phyloP scores from a whole-genome alignment of 352 stramenopile genomes.

The Phytopythium kandeliae region DNA sequence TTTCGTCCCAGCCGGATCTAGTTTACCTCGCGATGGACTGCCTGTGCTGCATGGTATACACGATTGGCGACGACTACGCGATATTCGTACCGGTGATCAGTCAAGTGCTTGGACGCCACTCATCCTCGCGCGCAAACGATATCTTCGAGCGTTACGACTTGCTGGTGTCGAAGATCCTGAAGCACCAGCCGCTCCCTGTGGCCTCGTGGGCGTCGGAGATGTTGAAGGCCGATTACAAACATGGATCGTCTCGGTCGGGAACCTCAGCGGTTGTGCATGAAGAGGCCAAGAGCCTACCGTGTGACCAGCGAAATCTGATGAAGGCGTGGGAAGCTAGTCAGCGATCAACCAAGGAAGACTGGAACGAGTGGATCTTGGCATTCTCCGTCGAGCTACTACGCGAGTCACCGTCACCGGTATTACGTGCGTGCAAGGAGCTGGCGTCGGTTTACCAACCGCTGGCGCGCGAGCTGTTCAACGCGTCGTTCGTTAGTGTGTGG shows the following conservation, averaged over 20 bases:
- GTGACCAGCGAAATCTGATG: slow-evolving; percentile 79
- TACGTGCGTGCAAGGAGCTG: slow-evolving; percentile 94
- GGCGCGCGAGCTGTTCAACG: slow-evolving; percentile 97
- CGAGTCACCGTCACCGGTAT: slow-evolving; percentile 94
- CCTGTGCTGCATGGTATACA: slow-evolving; percentile 87
- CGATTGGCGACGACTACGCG: slow-evolving; percentile 85
- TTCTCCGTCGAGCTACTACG: slow-evolving; percentile 97
- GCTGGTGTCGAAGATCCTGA: slow-evolving; percentile 84
- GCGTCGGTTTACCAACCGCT: slow-evolving; percentile 98
- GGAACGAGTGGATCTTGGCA: slow-evolving; percentile 98
- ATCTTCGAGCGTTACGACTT: slow-evolving; percentile 88
- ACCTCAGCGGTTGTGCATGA: slow-evolving; percentile 18
- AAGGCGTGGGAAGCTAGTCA: slow-evolving; percentile 85
- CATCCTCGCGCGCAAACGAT: slow-evolving; percentile 57
- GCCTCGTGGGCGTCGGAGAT: slow-evolving; percentile 78
- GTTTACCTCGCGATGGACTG: slow-evolving; percentile 87
- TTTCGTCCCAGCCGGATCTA: slow-evolving; percentile 74
- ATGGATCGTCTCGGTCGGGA: slow-evolving; percentile 9
- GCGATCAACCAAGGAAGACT: slow-evolving; percentile 91
- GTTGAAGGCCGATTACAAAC: slow-evolving; percentile 40
- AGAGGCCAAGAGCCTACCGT: slow-evolving; percentile 73
- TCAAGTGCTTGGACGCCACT: slow-evolving; percentile 66
- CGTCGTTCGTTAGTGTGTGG: slow-evolving; percentile 99
- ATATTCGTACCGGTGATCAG: slow-evolving; percentile 87
- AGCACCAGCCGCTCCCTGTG: slow-evolving; percentile 79